Conservation (phyloP, 345 rosid species). For the Citrus trifoliata region DNA sequence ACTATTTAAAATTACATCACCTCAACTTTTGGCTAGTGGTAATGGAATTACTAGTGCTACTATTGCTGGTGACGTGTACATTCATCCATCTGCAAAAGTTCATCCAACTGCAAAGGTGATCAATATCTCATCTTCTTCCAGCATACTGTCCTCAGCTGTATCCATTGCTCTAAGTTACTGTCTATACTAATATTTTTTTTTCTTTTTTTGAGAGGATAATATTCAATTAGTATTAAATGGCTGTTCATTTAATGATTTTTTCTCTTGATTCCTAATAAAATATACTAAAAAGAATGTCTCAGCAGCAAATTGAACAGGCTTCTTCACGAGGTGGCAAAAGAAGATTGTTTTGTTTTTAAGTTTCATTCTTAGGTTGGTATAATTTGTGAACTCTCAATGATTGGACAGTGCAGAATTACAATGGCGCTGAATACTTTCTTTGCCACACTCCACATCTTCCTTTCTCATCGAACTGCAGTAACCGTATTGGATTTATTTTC, state of each 20-base stretch:
- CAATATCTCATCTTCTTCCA: neutral
- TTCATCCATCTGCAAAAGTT: conserved; percentile 83
- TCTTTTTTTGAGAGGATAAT: neutral
- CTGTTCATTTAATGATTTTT: neutral
- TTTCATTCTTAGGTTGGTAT: neutral
- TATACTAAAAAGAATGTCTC: neutral
- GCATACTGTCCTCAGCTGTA: neutral
- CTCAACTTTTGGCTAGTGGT: conserved; percentile 58
- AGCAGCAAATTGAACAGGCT: neutral
- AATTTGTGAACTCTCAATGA: neutral
- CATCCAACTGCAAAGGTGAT: conserved; percentile 84
- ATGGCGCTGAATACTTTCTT: no score
- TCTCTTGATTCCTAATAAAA: neutral
- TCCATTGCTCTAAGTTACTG: neutral
- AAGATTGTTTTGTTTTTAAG: neutral
- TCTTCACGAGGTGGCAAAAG: neutral
- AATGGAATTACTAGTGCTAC: conserved; percentile 49
- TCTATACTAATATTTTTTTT: neutral
- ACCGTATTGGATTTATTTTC: neutral
- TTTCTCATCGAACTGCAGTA: neutral
- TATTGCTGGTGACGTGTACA: conserved; percentile 65
- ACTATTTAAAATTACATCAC: conserved; percentile 48
- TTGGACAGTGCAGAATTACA: neutral
- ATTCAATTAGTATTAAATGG: neutral
- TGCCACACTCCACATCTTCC: neutral